Conservation (phyloP, 805 yeast species). For the Priceomyces carsonii region DNA sequence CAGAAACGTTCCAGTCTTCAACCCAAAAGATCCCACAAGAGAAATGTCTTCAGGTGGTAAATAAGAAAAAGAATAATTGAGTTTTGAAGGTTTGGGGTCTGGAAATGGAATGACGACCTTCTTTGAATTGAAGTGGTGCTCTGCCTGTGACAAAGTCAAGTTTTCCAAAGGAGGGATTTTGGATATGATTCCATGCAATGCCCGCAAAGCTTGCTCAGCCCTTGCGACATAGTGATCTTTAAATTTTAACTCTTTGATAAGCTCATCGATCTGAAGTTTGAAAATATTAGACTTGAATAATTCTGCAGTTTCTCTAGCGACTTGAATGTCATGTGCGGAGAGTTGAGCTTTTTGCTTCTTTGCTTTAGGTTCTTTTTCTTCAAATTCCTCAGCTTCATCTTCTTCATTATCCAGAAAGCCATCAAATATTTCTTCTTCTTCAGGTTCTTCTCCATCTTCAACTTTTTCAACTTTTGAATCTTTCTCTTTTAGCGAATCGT, state of each 20-base stretch:
- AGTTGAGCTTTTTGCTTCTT: slow-evolving; percentile 42
- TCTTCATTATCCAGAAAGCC: slow-evolving; percentile 9
- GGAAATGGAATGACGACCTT: slow-evolving; percentile 77
- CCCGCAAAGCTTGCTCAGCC: slow-evolving; percentile 75
- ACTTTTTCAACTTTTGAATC: slow-evolving; percentile 25
- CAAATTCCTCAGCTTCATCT: slow-evolving; percentile 4
- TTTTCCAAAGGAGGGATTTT: slow-evolving; percentile 58
- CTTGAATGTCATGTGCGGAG: slow-evolving; percentile 81
- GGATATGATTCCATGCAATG: slow-evolving; percentile 67
- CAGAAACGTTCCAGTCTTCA: slow-evolving; percentile 73
- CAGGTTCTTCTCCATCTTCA: slow-evolving; percentile 20
- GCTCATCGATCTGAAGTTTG: slow-evolving; percentile 91
- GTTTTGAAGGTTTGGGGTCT: slow-evolving; percentile 79
- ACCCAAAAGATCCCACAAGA: slow-evolving; percentile 85
- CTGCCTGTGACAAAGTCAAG: slow-evolving; percentile 60
- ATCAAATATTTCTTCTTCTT: slow-evolving; percentile 17
- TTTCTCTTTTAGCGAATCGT: too few relatives aligned
- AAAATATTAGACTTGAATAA: slow-evolving; percentile 92
- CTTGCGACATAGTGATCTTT: slow-evolving; percentile 65
- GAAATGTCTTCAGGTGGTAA: slow-evolving; percentile 71
- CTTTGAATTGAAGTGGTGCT: slow-evolving; percentile 49
- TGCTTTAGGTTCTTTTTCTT: slow-evolving; percentile 18
- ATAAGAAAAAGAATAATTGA: slow-evolving; percentile 72
- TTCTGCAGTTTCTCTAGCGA: slow-evolving; percentile 92
- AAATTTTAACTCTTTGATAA: slow-evolving; percentile 75